Conservation (phyloP, 768 basidiomycete species). For the Mycena alexandri region DNA sequence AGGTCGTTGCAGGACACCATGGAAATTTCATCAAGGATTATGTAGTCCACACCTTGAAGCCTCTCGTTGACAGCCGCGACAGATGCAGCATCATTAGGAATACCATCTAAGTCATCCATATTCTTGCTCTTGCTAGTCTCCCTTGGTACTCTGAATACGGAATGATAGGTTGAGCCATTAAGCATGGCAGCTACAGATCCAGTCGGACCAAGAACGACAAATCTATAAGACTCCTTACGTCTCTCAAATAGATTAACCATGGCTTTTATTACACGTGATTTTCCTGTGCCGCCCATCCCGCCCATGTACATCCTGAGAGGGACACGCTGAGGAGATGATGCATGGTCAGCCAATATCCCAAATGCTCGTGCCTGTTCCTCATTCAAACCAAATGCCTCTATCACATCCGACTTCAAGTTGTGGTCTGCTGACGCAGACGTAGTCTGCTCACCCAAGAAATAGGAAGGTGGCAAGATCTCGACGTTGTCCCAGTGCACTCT, state of each 20-base stretch:
- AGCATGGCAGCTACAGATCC: too few relatives aligned
- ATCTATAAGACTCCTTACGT: conserved; percentile 22
- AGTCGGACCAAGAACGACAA: conserved; percentile 41
- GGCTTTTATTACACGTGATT: conserved; percentile 40
- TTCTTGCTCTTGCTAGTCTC: background rate
- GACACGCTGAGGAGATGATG: too few relatives aligned
- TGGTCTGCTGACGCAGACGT: too few relatives aligned
- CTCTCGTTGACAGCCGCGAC: conserved; percentile 18
- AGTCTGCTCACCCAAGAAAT: too few relatives aligned
- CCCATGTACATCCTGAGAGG: conserved; percentile 47
- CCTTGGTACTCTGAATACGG: too few relatives aligned
- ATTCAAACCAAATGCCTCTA: too few relatives aligned
- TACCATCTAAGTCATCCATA: conserved; percentile 14
- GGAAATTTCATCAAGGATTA: conserved; percentile 52
- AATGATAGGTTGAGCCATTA: too few relatives aligned
- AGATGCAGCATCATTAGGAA: background rate
- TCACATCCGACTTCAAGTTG: too few relatives aligned
- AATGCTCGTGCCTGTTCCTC: too few relatives aligned
- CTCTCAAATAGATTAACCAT: conserved; percentile 31
- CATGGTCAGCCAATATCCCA: too few relatives aligned
- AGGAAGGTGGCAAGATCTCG: too few relatives aligned
- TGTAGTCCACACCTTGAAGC: conserved; percentile 41
- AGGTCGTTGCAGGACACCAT: conserved; percentile 46
- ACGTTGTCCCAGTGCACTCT: too few relatives aligned
- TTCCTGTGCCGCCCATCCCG: conserved; percentile 46